Percentiles rank a stretch among this genome's conserved stretches.
Evolutionary conservation across 768 basidiomycete species (phyloP).

Genomic region (Chalciporus chontae): DNA sequence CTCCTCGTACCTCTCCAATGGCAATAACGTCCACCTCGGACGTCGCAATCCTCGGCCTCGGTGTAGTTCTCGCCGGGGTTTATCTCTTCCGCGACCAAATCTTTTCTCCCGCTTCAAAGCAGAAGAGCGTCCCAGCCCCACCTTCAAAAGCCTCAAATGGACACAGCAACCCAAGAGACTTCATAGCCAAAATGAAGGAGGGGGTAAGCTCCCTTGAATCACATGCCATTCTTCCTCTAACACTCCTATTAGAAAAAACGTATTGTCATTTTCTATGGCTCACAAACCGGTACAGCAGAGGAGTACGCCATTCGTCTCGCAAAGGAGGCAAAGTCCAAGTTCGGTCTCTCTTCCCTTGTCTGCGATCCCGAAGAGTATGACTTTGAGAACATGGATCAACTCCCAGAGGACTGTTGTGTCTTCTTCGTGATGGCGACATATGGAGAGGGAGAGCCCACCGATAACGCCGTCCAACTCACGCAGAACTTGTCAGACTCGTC

Average conservation of each 20-base stretch:
- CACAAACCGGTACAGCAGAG: slow-evolving; percentile 97
- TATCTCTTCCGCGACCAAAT: slow-evolving; percentile 85
- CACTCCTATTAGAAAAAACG: slow-evolving; percentile 77
- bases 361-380: slow-evolving; percentile 99
- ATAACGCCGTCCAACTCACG: slow-evolving; percentile 94
- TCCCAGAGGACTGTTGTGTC: slow-evolving; percentile 83
- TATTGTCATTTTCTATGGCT: slow-evolving; percentile 95
- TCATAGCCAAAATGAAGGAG: slow-evolving; percentile 91
- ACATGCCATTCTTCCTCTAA: neutral
- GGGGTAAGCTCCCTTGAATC: slow-evolving; percentile 52
- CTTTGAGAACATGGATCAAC: slow-evolving; percentile 90
- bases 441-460: slow-evolving; percentile 98
- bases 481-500: slow-evolving; percentile 85
- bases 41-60: slow-evolving; percentile 65
- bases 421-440: slow-evolving; percentile 99
- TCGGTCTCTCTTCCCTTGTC: slow-evolving; percentile 91
- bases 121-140: slow-evolving; percentile 49
- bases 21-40: slow-evolving; percentile 67
- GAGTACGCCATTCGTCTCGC: slow-evolving; percentile 97
- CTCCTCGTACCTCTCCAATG: slow-evolving; percentile 37
- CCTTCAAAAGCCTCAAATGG: slow-evolving; percentile 53
- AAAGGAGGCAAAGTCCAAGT: slow-evolving; percentile 96
- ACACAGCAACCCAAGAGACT: slow-evolving; percentile 87
- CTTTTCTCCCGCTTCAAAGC: slow-evolving; percentile 59
- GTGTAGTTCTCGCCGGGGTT: slow-evolving; percentile 68